Evolutionary conservation across 2,329 filamentous ascomycete genomes (phyloP).

Genomic region (Polytolypa hystricis): DNA sequence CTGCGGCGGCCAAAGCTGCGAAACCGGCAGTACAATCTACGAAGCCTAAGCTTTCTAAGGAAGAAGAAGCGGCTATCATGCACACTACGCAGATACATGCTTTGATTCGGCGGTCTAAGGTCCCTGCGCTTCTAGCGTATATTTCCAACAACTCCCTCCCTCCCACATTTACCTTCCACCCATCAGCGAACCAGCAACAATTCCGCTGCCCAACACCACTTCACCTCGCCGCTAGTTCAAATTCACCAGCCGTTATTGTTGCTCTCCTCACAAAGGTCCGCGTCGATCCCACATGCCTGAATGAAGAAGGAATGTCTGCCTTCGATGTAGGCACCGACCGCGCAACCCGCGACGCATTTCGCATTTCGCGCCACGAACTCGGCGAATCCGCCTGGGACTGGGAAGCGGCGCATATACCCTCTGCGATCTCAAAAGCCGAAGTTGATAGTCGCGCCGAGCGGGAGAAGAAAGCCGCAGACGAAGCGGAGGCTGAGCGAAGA

Average conservation of each 20-base stretch:
- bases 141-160: conserved; percentile 63
- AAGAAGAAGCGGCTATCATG: conserved; percentile 68
- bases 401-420: conserved; percentile 62
- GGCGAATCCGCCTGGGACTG: conserved; percentile 70
- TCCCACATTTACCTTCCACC: conserved; percentile 64
- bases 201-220: conserved; percentile 74
- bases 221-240: conserved; percentile 74
- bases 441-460: conserved; percentile 57
- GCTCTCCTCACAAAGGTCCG: conserved; percentile 64
- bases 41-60: conserved; percentile 58
- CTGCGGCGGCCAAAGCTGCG: conserved; percentile 25
- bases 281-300: conserved; percentile 61
- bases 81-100: conserved; percentile 86
- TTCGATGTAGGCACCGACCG: conserved; percentile 85
- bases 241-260: conserved; percentile 63
- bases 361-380: conserved; percentile 70
- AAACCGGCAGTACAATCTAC: conserved; percentile 23
- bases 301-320: conserved; percentile 66
- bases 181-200: conserved; percentile 53
- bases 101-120: conserved; percentile 77
- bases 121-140: conserved; percentile 77
- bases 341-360: conserved; percentile 78
- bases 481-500: conserved; percentile 58
- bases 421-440: conserved; percentile 58
- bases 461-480: conserved; percentile 58